Evolutionary conservation across 768 basidiomycete genomes (phyloP).

Genomic region (Lentinula raphanica): DNA sequence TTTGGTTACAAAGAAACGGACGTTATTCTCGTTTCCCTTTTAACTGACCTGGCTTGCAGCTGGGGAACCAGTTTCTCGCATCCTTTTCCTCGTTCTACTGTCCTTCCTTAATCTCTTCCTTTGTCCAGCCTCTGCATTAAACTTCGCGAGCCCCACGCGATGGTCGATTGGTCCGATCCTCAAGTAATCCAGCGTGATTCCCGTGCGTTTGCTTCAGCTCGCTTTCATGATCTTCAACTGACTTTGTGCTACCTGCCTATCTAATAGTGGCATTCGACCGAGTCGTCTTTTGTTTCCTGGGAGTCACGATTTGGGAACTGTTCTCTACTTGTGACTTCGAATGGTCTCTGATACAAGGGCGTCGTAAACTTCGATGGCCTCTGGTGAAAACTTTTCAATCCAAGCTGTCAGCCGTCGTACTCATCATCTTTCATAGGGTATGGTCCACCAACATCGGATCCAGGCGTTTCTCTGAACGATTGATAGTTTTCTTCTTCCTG

Average conservation of each 20-base stretch:
- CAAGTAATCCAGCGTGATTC: constrained; percentile 38
- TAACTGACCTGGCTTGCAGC: neutral
- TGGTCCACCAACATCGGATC: neutral
- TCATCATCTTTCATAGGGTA: neutral
- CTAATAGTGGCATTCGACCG: constrained; percentile 50
- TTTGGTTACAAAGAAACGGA: neutral
- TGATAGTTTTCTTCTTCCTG: constrained; percentile 57
- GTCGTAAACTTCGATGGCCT: constrained; percentile 63
- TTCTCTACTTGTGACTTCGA: constrained; percentile 62
- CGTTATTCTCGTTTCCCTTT: neutral
- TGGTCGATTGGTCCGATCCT: constrained; percentile 50
- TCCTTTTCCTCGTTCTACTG: neutral
- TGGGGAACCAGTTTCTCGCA: neutral
- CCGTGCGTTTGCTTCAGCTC: constrained; percentile 23
- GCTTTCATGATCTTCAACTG: neutral
- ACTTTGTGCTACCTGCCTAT: no score
- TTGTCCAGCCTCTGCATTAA: neutral
- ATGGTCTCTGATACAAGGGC: constrained; percentile 54
- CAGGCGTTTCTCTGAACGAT: neutral
- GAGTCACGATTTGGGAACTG: constrained; percentile 66
- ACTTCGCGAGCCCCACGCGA: constrained; percentile 12
- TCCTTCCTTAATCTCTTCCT: neutral
- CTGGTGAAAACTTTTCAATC: constrained; percentile 38
- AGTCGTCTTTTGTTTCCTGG: constrained; percentile 58
- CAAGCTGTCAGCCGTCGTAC: constrained; percentile 1